phyloP scores from a whole-genome alignment of 1,284 basidiomycete species.

The Rhodofomes roseus region DNA sequence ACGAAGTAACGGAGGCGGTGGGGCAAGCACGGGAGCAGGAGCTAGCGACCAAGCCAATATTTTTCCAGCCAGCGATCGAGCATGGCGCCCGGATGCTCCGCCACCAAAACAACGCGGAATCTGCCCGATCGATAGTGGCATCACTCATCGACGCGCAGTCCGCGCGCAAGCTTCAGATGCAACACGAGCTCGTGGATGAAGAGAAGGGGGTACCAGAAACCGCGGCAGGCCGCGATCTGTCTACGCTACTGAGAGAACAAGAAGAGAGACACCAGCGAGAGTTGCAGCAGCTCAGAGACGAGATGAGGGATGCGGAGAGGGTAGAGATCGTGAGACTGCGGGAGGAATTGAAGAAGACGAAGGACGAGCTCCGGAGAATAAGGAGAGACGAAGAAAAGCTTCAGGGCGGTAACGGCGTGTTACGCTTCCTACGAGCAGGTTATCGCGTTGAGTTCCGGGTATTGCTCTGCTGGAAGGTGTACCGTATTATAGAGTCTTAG shows the following conservation, averaged over 20 bases:
- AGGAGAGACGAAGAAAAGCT: neutral
- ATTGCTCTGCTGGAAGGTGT: neutral
- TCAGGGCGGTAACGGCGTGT: neutral
- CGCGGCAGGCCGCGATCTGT: constrained; percentile 11
- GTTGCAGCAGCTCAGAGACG: constrained; percentile 3
- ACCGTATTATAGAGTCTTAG: neutral
- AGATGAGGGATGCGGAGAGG: neutral
- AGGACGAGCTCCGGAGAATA: neutral
- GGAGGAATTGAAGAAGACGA: neutral
- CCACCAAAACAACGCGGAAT: constrained; percentile 11
- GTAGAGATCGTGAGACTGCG: neutral
- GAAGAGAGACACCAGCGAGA: constrained; percentile 10
- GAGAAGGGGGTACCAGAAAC: constrained; percentile 5
- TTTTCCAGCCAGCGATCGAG: constrained; percentile 23
- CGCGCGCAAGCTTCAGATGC: constrained; percentile 11
- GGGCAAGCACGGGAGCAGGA: constrained; percentile 5
- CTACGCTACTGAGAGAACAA: constrained; percentile 6
- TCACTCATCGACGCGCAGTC: constrained; percentile 6
- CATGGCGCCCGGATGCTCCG: constrained; percentile 18
- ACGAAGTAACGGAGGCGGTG: constrained; percentile 13
- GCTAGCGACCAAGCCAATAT: constrained; percentile 6
- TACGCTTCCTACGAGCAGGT: neutral
- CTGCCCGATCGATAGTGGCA: constrained; percentile 10
- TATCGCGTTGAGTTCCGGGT: neutral
- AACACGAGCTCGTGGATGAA: constrained; percentile 15